A percentile compares a stretch with the other conserved stretches of the same genome.
Conservation (phyloP, 805 yeast species). For the Candida incommunis region DNA sequence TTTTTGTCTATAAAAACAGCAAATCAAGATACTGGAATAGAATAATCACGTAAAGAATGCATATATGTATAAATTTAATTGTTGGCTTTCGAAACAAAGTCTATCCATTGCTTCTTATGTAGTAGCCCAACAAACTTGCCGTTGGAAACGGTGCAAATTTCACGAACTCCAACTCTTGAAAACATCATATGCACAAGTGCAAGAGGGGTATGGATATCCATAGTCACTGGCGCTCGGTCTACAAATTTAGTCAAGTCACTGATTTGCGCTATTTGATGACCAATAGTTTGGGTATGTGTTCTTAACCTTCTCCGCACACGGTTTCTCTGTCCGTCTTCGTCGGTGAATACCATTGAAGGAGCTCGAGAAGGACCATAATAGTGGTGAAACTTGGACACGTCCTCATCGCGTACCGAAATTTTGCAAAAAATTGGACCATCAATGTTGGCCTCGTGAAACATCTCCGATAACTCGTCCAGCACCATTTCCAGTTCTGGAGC, state of each 20-base stretch:
- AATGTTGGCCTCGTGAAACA: constrained; percentile 8
- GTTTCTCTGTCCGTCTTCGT: not conserved
- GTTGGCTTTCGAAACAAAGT: constrained; percentile 14
- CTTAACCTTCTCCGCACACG: not conserved
- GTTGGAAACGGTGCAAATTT: constrained; percentile 31
- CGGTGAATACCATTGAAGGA: not conserved
- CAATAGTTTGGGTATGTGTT: not conserved
- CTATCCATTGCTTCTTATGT: constrained; percentile 40
- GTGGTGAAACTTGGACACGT: constrained; percentile 10
- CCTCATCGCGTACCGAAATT: constrained; percentile 12
- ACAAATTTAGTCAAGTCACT: constrained; percentile 29
- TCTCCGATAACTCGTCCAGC: constrained; percentile 25
- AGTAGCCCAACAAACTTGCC: constrained; percentile 37
- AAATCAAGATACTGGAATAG: no score
- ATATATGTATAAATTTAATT: not conserved
- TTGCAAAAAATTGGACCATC: constrained; percentile 13
- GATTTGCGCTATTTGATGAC: constrained; percentile 11
- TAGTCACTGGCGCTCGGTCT: constrained; percentile 32
- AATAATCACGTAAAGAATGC: no score
- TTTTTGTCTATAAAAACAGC: no score
- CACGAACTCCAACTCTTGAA: constrained; percentile 36
- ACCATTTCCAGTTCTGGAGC: constrained; percentile 38
- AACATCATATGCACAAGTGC: constrained; percentile 37
- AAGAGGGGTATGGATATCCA: constrained; percentile 34
- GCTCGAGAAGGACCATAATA: constrained; percentile 7